Base-by-base conservation (phyloP, 2,329 filamentous ascomycete genomes). In the Aspergillus proliferans region DNA sequence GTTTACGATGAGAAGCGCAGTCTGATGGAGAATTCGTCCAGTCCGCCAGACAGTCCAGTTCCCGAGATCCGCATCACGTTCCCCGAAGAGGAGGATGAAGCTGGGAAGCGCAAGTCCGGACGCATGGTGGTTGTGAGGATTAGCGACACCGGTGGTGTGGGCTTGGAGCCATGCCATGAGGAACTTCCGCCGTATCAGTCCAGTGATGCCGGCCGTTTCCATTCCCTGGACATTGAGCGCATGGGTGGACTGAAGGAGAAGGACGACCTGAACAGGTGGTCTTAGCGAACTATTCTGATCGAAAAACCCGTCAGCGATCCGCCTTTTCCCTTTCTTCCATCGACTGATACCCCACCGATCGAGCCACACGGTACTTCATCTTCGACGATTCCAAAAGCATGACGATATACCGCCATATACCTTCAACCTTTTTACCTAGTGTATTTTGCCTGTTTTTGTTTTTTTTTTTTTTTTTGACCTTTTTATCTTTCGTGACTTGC, bases 31-130 rank as follows among this genome's bases (percentile, higher is more conserved):
- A 87, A 87, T 71, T 86, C 87, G 28, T 77, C 80, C 52, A 86
- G 83, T 54, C 85, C 88, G 14, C 87, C 91, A 19, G 76, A 86
- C 60, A 88, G 86, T 42, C 85, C 87, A n/a, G 88, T 97, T 24
- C 93, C 93, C 18, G 88, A 97, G 74, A 98, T 98, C 63, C 89
- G 91, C 71, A 95, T 98, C 70, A 97, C 93, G 33, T 97, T 98
- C 76, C 93, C 93, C 14, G 93, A 97, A 76, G 85, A 94, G 59
- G 91, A 96, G 65, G 87, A 89, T 58, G 76, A 82, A 45, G 64
- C 74, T 47, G 92, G 92, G 59, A 88, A 84, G 70, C 80, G 80
- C 60, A 87, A 87, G 74, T 89, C 86, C 57, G 92, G 92, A 30
- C 84, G 91, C 28, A 90, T 97, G 46, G 86, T 98, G 19, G 83